Base-by-base conservation (phyloP, 2,329 filamentous ascomycete genomes). In the Helicocarpus griseus region DNA sequence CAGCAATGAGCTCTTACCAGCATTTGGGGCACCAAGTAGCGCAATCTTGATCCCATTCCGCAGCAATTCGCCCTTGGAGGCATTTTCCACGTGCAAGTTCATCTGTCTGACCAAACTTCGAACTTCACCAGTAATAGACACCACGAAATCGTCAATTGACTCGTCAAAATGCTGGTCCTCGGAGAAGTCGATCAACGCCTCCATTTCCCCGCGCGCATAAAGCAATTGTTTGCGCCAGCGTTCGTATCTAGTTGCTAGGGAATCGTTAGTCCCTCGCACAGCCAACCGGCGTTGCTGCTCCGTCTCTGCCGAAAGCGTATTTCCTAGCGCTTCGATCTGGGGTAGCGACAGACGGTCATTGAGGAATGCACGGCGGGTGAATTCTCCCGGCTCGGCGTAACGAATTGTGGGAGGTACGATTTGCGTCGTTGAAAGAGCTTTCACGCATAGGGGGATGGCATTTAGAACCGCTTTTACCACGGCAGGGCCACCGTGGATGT, bases 111-210 rank as follows among this genome's bases (percentile, higher is more conserved):
- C 72, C 51, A 97, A 79, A 0, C 63, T 66, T 1, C 67, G 63
- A 2, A 95, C 79, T 62, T 89, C 82, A 0, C 58, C 59, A 1
- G 81, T 78, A 28, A 96, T 87, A 46, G 83, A 88, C 0, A 64
- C 66, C 41, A 94, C 77, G 21, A 97, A 75, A 51, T 86, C 79
- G 0, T 77, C 71, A 0, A 89, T 86, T 2, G 87, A 85, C 68
- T 95, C 89, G 59, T 97, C 90, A 62, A 98, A 95, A 71, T 97
- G 87, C 69, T 98, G 91, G 62, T 97, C 93, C 66, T 98, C 93
- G 1, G 88, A 86, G 65, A 98, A 98, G 69, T 98, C 93, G 55
- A 98, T 97, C 58, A 98, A 72, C 0, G 93, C 93, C 69, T 98
- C 93, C 36, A 98, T 77, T 70, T 97, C 90, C 8, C 89, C 93